These are phyloP conservation scores for Chaetomiaceae sp. DNA, from an alignment of 2,329 filamentous ascomycete genomes.

Conservation along the genomic window DNA sequence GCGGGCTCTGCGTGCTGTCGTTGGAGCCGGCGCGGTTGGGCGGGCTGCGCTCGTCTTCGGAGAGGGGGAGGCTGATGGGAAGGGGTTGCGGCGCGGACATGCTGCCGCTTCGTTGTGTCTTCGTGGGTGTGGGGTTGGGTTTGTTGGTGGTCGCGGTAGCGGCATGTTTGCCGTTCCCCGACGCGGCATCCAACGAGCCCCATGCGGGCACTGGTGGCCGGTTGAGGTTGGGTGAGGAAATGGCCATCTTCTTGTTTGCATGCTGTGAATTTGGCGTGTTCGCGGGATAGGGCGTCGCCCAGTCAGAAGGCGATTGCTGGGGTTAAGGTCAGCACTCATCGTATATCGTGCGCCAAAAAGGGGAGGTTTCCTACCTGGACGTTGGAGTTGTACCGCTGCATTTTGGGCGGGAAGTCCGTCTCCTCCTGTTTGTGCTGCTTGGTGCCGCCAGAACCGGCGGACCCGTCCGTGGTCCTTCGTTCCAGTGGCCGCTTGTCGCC, in stretches of 20 bases:
- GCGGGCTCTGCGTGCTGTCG: constrained; percentile 40
- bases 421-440: constrained; percentile 15
- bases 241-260: constrained; percentile 45
- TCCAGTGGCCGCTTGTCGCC: constrained; percentile 41
- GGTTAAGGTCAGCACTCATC: neutral
- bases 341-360: neutral
- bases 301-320: constrained; percentile 37
- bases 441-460: neutral
- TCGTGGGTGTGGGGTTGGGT: constrained; percentile 9
- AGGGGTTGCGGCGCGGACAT: constrained; percentile 23
- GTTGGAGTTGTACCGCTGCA: constrained; percentile 30
- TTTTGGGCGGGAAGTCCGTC: constrained; percentile 23
- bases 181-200: constrained; percentile 20
- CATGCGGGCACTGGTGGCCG: constrained; percentile 51
- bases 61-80: constrained; percentile 49
- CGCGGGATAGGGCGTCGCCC: constrained; percentile 37
- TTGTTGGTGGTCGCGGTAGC: constrained; percentile 16
- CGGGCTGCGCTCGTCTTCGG: constrained; percentile 54
- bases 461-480: constrained; percentile 34
- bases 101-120: constrained; percentile 8
- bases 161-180: neutral
- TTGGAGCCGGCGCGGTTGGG: constrained; percentile 42
- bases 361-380: constrained; percentile 29
- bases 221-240: constrained; percentile 42
- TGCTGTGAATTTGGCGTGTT: constrained; percentile 35